Conservation (phyloP, 2,329 filamentous ascomycete genomes). For the Clonostachys solani region DNA sequence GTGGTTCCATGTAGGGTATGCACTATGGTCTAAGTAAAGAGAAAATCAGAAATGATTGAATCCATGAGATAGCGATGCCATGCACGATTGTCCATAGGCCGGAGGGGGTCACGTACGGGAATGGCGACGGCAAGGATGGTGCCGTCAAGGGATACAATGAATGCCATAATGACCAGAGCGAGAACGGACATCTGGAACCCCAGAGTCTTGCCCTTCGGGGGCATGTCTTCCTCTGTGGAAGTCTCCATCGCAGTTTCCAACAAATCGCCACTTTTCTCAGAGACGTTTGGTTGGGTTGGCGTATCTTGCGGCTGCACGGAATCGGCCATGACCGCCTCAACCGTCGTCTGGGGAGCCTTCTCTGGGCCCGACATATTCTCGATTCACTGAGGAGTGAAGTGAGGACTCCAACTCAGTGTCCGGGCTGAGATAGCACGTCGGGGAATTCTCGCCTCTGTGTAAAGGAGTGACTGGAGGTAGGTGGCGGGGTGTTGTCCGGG, state of each 20-base stretch:
- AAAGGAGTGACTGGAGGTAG: too few species aligned
- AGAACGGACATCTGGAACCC: neutral
- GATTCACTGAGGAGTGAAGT: too few species aligned
- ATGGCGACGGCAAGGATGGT: slow-evolving; percentile 12
- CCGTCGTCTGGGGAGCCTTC: neutral
- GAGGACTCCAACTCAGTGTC: too few species aligned
- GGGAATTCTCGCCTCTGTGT: too few species aligned
- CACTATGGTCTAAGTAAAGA: slow-evolving; percentile 30
- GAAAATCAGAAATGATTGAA: neutral
- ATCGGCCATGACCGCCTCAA: neutral
- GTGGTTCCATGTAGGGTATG: slow-evolving; percentile 45
- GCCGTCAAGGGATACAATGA: slow-evolving; percentile 8
- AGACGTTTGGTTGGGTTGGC: too few species aligned
- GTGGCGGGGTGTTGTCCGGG: too few species aligned
- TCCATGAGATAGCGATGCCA: neutral
- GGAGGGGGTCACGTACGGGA: slow-evolving; percentile 5
- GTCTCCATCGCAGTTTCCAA: neutral
- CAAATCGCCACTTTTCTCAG: too few species aligned
- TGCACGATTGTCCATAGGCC: neutral
- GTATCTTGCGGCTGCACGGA: too few species aligned
- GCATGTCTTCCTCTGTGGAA: neutral
- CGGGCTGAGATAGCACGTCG: too few species aligned
- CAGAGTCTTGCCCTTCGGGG: neutral
- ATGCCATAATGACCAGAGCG: slow-evolving; percentile 1
- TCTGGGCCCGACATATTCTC: neutral